Conservation (phyloP, 495 filamentous ascomycete species). For the Bathelium albidoporum region DNA sequence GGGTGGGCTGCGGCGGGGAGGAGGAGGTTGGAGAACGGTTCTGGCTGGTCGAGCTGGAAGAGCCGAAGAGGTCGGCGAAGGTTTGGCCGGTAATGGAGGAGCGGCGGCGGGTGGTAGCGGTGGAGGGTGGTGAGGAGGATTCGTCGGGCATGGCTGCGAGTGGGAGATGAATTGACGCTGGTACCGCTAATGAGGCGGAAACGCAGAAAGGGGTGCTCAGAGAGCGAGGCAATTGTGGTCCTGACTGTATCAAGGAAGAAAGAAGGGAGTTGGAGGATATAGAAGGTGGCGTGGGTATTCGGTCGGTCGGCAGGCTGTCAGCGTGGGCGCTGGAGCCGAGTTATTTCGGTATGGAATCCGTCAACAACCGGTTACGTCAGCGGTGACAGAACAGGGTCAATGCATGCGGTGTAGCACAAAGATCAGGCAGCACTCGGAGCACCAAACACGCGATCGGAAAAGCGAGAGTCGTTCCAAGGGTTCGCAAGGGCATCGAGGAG, state of each 20-base stretch:
- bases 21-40: conserved; percentile 1
- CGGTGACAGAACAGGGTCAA: not conserved
- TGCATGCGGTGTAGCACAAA: not conserved
- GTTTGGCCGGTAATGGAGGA: conserved; percentile 30
- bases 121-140: conserved; percentile 18
- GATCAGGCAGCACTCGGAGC: too few relatives aligned
- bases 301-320: too few relatives aligned
- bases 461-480: too few relatives aligned
- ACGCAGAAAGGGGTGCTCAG: too few relatives aligned
- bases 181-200: too few relatives aligned
- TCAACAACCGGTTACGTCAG: not conserved
- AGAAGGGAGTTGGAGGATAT: conserved; percentile 9
- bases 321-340: not conserved
- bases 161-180: not conserved
- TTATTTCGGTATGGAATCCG: not conserved
- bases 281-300: too few relatives aligned
- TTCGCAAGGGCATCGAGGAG: too few relatives aligned
- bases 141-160: conserved; percentile 21
- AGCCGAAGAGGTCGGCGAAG: conserved; percentile 31
- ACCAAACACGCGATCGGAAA: too few relatives aligned
- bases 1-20: conserved; percentile 18
- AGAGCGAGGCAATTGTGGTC: too few relatives aligned
- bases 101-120: conserved; percentile 23
- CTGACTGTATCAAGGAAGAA: not conserved
- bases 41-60: conserved; percentile 5